Conservation (phyloP, 2,329 filamentous ascomycete species). For the Aspergillus ustus region DNA sequence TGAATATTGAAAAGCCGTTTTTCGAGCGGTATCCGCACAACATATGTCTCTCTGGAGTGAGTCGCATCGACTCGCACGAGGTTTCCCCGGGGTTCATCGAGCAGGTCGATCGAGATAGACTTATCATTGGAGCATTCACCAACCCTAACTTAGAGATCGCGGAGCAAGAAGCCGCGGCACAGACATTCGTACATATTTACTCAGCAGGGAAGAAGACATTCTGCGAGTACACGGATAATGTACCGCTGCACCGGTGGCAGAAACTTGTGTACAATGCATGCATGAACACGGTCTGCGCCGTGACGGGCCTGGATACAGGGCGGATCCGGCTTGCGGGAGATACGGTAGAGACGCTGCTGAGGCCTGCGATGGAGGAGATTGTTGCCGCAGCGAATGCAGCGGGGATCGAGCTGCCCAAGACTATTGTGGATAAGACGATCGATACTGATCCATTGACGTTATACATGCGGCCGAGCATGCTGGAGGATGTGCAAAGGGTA, state of each 20-base stretch:
- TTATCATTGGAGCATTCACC: conserved; percentile 57
- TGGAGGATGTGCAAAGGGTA: conserved; percentile 49
- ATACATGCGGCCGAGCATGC: conserved; percentile 55
- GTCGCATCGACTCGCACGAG: conserved; percentile 59
- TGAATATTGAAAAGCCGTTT: conserved; percentile 66
- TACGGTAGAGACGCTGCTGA: conserved; percentile 53
- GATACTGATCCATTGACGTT: conserved; percentile 54
- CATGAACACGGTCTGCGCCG: conserved; percentile 58
- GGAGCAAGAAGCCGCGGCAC: conserved; percentile 10
- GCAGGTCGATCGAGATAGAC: conserved; percentile 58
- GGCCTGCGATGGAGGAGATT: conserved; percentile 56
- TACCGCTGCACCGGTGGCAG: conserved; percentile 36
- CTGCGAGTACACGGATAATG: conserved; percentile 43
- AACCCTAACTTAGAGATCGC: conserved; percentile 15
- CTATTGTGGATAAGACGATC: conserved; percentile 47
- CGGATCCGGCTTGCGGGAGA: conserved; percentile 53
- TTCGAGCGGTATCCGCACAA: conserved; percentile 55
- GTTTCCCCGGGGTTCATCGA: conserved; percentile 52
- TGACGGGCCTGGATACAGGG: conserved; percentile 57
- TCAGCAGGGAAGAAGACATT: conserved; percentile 51
- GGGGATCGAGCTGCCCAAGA: conserved; percentile 50
- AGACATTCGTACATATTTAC: conserved; percentile 56
- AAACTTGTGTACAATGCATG: conserved; percentile 57
- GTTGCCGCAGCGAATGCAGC: conserved; percentile 49
- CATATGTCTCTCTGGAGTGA: conserved; percentile 58